Evolutionary conservation across 805 yeast species (phyloP), one percentile per base, ranked within the genome.

Genomic region (Kuraishia molischiana): DNA sequence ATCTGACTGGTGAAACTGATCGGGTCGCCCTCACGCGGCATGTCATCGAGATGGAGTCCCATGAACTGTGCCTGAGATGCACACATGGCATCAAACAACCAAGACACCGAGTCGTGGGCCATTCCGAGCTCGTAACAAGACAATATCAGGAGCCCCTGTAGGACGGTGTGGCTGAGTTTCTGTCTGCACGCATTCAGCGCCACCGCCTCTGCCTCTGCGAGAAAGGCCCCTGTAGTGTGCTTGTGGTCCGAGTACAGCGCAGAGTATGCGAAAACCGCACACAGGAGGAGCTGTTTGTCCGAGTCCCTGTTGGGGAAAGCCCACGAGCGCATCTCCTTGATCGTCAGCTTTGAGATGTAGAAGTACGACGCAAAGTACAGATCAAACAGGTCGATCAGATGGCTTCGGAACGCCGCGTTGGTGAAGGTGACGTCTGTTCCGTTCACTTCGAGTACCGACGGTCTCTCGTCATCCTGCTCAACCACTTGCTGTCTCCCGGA

Each of bases 51-150:
- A 37, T 54, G 57, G 5, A 56, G 35, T 5, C 49, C 54, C 46
- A 54, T 22, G 36, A 36, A 54, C 39, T 56, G 62, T 11, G 56
- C 44, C 36, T 47, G 51, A 3, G 59, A 44, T 2, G 56, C 46
- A 18, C 56, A 41, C 55, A 58, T 58, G 2, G 61, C 59, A 37
- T 57, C 50, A 37, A 50, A 50, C 2, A 53, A 41, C 62, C 64
- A 58, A 1, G 61, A 51, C 19, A 45, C 47, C 2, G 57, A 44
- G 39, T 58, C 64, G n/a, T 46, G 42, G 2, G 55, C 56, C 50
- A 48, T 50, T 13, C 64, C 64, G n/a, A 56, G 39, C 34, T 56
- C 51, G 35, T 41, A 54, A 40, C 62, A 56, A 1, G 62, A 56
- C 9, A 58, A 21, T 4, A 58, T 50, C 24, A 58, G 41, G 5